These are phyloP conservation scores for Lablab purpureus DNA, from an alignment of 306 rosid species.

Conservation along the genomic window DNA sequence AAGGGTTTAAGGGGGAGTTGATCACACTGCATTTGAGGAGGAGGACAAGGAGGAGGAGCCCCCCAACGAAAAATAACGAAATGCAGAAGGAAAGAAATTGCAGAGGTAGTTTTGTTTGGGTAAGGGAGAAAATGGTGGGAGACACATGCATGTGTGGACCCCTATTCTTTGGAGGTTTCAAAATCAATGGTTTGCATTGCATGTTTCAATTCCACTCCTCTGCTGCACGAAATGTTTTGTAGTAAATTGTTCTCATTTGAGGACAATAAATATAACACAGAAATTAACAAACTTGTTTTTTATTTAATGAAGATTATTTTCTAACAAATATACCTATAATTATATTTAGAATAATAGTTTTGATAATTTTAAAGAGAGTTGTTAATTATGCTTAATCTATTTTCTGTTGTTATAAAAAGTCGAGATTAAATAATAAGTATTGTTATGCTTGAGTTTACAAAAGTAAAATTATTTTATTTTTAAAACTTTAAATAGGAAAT, in stretches of 20 bases:
- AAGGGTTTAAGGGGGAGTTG: slow-evolving; percentile 29
- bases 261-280: no score
- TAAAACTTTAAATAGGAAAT: no score
- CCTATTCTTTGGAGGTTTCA: slow-evolving; percentile 15
- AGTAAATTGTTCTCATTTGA: not conserved
- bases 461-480: no score
- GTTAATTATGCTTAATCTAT: no score
- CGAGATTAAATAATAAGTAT: no score
- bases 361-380: no score
- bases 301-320: no score
- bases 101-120: not conserved
- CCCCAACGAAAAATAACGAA: not conserved
- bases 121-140: slow-evolving; percentile 31
- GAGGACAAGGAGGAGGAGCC: slow-evolving; percentile 10
- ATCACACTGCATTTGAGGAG: slow-evolving; percentile 11
- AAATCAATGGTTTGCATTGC: slow-evolving; percentile 36
- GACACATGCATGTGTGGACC: slow-evolving; percentile 11
- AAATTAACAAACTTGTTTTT: no score
- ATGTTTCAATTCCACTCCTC: not conserved
- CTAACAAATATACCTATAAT: no score
- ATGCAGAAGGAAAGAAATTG: slow-evolving; percentile 13
- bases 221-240: not conserved
- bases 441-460: no score
- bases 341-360: no score
- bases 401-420: no score